Base-by-base conservation (phyloP, 2,329 filamentous ascomycete species). In the Sporothrix brasiliensis region DNA sequence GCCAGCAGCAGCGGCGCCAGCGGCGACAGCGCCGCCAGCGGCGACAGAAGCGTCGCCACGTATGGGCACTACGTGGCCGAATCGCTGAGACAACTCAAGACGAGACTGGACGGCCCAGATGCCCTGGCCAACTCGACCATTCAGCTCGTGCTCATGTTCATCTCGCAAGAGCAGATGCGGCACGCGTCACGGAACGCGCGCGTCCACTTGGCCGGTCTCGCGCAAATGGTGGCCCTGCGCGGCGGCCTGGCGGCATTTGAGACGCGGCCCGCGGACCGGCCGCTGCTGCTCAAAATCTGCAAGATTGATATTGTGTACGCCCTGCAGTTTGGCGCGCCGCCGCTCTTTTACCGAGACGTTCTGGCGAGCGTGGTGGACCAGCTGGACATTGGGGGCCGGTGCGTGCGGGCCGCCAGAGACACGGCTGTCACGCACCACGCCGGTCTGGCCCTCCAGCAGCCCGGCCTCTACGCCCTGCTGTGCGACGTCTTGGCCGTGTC, bases 201-300 rank as follows among this genome's bases (percentile, higher is more conserved):
- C 19, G 63, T 74, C 10, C 80, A 82, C 72, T 74, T 81, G 10
- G 74, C 75, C 44, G 79, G 79, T 3, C 74, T 82, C 13, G 77
- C 77, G 69, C 75, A 74, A 13, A 79, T 81, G 77, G 78, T 81
- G 14, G 77, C 79, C 4, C 71, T 79, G n/a, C 77, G 79, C 6
- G 79, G 79, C 41, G 74, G 73, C 13, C 68, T 74, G 10, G 58
- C 44, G n/a, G 14, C 54, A 19, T 54, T 74, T 11, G 72, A 75
- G 24, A 47, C 58, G 61, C 44, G 47, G 2, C 14, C 44, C 47
- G 30, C 21, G 10, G 73, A 74, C 34, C 47, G 24, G 9, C 24
- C 68, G 2, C 72, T 76, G 4, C 54, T 75, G 4, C 44, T 76
- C 49, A 77, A 77, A 61, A 69, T 76, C 11, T 75, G 75, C 73